phyloP scores from a whole-genome alignment of 179 eudicot species.

The Beta lomatogona region DNA sequence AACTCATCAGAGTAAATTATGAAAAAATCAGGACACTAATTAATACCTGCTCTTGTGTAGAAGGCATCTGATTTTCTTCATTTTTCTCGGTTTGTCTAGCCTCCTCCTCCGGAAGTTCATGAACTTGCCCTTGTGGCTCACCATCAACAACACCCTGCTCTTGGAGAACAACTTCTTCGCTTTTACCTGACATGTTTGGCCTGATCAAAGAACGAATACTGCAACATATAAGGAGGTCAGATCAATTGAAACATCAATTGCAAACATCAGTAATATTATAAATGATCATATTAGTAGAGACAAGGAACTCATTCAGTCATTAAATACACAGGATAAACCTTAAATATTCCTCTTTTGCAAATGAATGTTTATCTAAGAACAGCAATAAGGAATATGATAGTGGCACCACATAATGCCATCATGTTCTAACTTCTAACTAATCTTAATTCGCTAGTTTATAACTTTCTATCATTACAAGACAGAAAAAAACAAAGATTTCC shows the following conservation, averaged over 20 bases:
- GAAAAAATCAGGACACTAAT: neutral
- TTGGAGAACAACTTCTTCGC: constrained; percentile 27
- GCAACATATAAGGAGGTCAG: neutral
- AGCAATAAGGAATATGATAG: neutral
- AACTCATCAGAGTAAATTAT: neutral
- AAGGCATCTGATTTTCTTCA: constrained; percentile 42
- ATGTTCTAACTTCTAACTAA: constrained; percentile 1
- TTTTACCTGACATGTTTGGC: constrained; percentile 40
- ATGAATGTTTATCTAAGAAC: neutral
- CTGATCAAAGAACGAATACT: constrained; percentile 13
- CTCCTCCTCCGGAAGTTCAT: constrained; percentile 32
- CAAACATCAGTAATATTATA: neutral
- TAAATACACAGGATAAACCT: neutral
- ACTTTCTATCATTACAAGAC: neutral
- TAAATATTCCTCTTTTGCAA: neutral
- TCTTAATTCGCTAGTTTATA: neutral
- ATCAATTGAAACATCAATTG: neutral
- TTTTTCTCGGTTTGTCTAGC: constrained; percentile 16
- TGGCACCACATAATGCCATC: neutral
- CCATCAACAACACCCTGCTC: constrained; percentile 28
- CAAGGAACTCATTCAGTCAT: neutral
- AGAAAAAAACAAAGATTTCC: neutral
- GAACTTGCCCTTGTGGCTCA: constrained; percentile 21
- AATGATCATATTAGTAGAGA: neutral
- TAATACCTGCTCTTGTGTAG: constrained; percentile 38